These are phyloP conservation scores for Nakataea oryzae DNA, from an alignment of 2,329 filamentous ascomycete genomes.

Conservation along the genomic window DNA sequence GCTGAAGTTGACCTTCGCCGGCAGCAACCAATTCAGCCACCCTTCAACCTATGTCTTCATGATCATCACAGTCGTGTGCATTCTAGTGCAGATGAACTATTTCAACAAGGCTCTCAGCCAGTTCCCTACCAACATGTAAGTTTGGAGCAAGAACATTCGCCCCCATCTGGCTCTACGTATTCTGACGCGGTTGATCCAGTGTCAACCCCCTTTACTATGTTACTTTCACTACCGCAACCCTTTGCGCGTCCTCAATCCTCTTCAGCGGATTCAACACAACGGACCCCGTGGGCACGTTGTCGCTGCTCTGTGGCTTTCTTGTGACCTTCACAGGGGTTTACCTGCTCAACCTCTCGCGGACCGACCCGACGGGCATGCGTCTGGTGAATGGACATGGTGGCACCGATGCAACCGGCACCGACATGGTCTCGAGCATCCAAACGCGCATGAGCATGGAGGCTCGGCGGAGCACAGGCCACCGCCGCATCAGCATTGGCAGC, in stretches of 20 bases:
- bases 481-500: constrained; percentile 50
- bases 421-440: constrained; percentile 79
- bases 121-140: constrained; percentile 94
- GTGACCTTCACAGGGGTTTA: constrained; percentile 95
- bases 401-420: constrained; percentile 77
- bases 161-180: background rate
- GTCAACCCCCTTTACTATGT: constrained; percentile 97
- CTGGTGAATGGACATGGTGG: constrained; percentile 50
- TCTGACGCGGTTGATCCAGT: constrained; percentile 30
- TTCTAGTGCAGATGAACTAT: constrained; percentile 99
- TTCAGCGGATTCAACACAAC: constrained; percentile 95
- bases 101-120: constrained; percentile 98
- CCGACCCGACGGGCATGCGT: constrained; percentile 72
- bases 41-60: constrained; percentile 96
- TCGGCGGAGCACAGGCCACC: constrained; percentile 55
- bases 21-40: constrained; percentile 90
- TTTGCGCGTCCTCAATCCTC: constrained; percentile 90
- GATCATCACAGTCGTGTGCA: constrained; percentile 86
- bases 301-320: constrained; percentile 84
- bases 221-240: constrained; percentile 89
- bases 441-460: constrained; percentile 91
- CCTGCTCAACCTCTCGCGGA: constrained; percentile 86
- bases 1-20: constrained; percentile 84
- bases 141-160: constrained; percentile 9
- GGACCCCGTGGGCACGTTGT: constrained; percentile 83